A percentile compares a stretch with the other conserved stretches of the same genome.
Evolutionary conservation across 2,329 filamentous ascomycete genomes (phyloP).

Genomic region (Sporothrix brunneoviolacea): DNA sequence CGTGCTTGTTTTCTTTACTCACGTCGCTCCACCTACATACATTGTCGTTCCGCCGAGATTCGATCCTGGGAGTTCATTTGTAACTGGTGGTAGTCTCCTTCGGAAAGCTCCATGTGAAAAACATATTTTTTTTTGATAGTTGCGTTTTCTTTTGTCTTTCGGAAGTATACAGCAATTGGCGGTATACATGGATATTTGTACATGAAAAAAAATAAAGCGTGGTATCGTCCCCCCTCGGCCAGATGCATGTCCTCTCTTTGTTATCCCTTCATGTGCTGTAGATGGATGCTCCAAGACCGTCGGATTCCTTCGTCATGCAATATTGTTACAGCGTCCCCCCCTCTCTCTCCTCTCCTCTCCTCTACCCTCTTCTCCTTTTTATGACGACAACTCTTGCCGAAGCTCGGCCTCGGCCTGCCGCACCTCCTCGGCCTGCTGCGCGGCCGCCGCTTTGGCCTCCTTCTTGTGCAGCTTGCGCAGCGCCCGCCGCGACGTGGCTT

Average conservation of each 20-base stretch:
- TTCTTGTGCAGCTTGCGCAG: constrained; percentile 10
- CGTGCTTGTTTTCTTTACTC: neutral
- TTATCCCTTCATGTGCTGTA: neutral
- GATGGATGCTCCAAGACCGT: neutral
- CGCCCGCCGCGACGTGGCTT: constrained; percentile 7
- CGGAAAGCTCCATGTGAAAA: too few relatives aligned
- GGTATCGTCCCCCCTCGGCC: constrained; percentile 2
- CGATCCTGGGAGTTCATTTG: too few relatives aligned
- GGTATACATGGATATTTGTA: constrained; percentile 1
- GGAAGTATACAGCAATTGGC: constrained; percentile 4
- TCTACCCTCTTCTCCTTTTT: neutral
- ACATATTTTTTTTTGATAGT: too few relatives aligned
- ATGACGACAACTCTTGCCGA: constrained; percentile 2
- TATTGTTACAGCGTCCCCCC: constrained; percentile 1
- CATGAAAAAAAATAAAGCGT: constrained; percentile 7
- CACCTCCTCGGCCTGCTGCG: neutral
- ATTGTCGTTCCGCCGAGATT: too few relatives aligned
- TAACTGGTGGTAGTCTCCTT: too few relatives aligned
- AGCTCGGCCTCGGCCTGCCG: constrained; percentile 8
- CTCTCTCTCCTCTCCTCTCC: neutral
- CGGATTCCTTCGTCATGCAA: neutral
- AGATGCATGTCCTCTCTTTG: neutral
- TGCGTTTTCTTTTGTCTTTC: too few relatives aligned
- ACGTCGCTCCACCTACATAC: too few relatives aligned
- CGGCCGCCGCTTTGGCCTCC: neutral